Evolutionary conservation across 805 yeast genomes (phyloP).

Genomic region (Jamesozyma piceae): DNA sequence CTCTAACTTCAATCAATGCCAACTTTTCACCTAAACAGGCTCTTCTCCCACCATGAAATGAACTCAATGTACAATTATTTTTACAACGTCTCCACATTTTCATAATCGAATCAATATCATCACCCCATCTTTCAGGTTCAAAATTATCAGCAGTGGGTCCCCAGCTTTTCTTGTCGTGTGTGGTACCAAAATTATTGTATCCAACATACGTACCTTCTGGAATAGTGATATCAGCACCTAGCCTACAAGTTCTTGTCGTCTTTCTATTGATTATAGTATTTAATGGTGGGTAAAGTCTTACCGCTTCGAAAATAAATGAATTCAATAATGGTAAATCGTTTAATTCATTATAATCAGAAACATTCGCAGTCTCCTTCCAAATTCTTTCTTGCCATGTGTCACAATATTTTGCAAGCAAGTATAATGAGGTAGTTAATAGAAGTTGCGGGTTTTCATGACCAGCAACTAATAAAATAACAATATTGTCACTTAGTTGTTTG

Average conservation of each 20-base stretch:
- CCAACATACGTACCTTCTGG: constrained; percentile 48
- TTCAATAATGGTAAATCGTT: constrained; percentile 49
- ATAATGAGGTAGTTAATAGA: constrained; percentile 39
- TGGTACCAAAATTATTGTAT: constrained; percentile 44
- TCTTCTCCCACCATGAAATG: constrained; percentile 52
- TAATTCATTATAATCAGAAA: constrained; percentile 31
- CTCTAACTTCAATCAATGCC: constrained; percentile 40
- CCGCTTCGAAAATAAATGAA: constrained; percentile 53
- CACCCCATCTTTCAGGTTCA: constrained; percentile 46
- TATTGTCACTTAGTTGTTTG: constrained; percentile 44
- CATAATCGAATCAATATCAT: constrained; percentile 30
- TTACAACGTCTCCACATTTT: constrained; percentile 37
- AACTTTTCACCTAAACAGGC: constrained; percentile 55
- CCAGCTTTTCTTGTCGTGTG: constrained; percentile 39
- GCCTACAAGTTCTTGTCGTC: constrained; percentile 31
- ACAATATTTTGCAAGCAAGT: constrained; percentile 36
- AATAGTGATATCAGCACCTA: constrained; percentile 37
- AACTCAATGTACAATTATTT: constrained; percentile 37
- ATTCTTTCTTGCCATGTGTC: constrained; percentile 38
- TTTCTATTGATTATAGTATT: constrained; percentile 46
- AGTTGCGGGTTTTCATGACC: constrained; percentile 59
- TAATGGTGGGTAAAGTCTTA: constrained; percentile 47
- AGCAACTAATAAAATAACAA: constrained; percentile 47
- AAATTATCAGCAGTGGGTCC: constrained; percentile 37
- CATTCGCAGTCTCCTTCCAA: constrained; percentile 35